Evolutionary conservation across 441 rosid genomes (phyloP), one percentile per base, ranked within the genome.

Genomic region (Flueggea neowawraea): DNA sequence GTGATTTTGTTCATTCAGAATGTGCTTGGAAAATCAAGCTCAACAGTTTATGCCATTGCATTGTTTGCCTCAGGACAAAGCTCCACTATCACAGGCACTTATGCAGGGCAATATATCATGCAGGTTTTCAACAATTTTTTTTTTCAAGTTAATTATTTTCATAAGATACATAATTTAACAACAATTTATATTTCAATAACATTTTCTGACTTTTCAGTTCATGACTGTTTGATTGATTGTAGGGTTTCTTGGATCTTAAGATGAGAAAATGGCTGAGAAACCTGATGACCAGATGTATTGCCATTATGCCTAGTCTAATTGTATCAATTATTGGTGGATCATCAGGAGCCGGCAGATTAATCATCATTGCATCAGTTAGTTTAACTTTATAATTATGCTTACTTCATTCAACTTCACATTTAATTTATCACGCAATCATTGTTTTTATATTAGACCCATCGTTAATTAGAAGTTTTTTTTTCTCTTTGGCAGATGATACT

Each of bases 21-120:
- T 79, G 89, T 81, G 61, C 28, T 89, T 65, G 96, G 96, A 31
- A 75, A 78, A 53, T 86, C 89, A 14, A 84, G 96, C 73, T 75
- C 80, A 3, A 77, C 55, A 10, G 31, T 89, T 17, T 89, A 89
- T 47, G 93, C 77, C 16, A 65, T 89, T 44, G 84, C 96, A 4
- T 70, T 89, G n/a, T 63, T 89, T 12, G 96, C 90, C 5, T 86
- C 93, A 0, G 90, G 93, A 13, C 96, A 89, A 54, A 81, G 93
- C 74, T 84, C 90, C 10, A 31, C 87, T 48, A 84, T 88, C 60
- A 78, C 92, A 15, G 96, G 88, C 50, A 88, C 92, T 28, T 88
- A 84, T 31, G 96, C 93, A 4, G 93, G 96, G 9, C 89, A 86
- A 49, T 89, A 36, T 66, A 81, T 89, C 57, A 89, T 89, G 92